Conservation (phyloP, 2,329 filamentous ascomycete genomes). For the Pseudogymnoascus sp. region DNA sequence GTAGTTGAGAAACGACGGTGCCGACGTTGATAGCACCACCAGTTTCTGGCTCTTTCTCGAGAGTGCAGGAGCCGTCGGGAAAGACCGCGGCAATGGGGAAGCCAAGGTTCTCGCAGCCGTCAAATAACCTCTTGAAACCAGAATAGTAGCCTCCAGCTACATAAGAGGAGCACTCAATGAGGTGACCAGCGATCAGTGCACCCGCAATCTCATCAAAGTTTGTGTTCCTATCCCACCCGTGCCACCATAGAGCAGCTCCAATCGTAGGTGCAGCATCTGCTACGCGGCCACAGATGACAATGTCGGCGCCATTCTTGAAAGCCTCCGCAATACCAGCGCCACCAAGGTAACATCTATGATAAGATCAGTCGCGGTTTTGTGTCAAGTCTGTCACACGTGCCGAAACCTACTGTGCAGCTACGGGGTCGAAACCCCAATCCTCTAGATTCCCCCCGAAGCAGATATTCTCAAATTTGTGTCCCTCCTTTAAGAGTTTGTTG, state of each 20-base stretch:
- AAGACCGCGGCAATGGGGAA: constrained; percentile 13
- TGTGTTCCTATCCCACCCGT: constrained; percentile 31
- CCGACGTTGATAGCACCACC: constrained; percentile 16
- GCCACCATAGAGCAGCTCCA: constrained; percentile 34
- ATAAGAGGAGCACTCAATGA: constrained; percentile 26
- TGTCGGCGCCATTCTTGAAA: constrained; percentile 33
- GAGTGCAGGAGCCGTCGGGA: constrained; percentile 6
- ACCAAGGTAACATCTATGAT: constrained; percentile 25
- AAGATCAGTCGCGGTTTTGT: too few relatives aligned
- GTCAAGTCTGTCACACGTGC: too few relatives aligned
- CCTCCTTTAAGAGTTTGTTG: constrained; percentile 24
- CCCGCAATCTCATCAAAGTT: constrained; percentile 32
- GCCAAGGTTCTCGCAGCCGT: constrained; percentile 15
- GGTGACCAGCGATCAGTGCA: constrained; percentile 26
- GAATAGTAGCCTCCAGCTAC: constrained; percentile 18
- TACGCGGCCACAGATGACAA: constrained; percentile 36
- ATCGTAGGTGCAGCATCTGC: constrained; percentile 36
- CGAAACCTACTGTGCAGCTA: constrained; percentile 15
- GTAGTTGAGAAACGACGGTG: constrained; percentile 27
- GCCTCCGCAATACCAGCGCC: constrained; percentile 32
- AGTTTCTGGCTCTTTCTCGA: constrained; percentile 11
- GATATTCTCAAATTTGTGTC: constrained; percentile 31
- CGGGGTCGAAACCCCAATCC: constrained; percentile 19
- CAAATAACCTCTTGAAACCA: constrained; percentile 22
- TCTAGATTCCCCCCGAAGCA: constrained; percentile 13